Evolutionary conservation across 495 filamentous ascomycete species (phyloP).

Genomic region (Physcia stellaris): DNA sequence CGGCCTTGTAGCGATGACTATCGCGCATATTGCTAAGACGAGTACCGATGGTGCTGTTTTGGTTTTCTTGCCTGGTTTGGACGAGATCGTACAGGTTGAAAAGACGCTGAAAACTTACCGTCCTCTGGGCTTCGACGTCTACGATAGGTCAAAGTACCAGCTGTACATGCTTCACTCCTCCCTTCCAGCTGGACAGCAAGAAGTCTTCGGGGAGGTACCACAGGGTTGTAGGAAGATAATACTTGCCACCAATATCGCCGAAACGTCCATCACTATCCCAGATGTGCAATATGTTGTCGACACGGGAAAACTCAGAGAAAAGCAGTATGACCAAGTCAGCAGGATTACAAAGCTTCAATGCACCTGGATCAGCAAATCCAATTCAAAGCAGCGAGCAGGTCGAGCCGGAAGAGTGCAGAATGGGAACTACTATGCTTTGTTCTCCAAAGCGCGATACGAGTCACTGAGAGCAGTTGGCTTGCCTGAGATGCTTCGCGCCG

Average conservation of each 20-base stretch:
- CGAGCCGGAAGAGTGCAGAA: slow-evolving; percentile 44
- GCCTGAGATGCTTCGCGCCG: slow-evolving; percentile 34
- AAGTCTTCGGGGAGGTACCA: slow-evolving; percentile 31
- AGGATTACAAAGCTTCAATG: slow-evolving; percentile 32
- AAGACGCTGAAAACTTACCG: slow-evolving; percentile 14
- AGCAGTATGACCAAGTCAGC: slow-evolving; percentile 31
- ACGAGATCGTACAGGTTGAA: slow-evolving; percentile 32
- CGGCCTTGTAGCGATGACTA: slow-evolving; percentile 31
- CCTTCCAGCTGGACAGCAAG: slow-evolving; percentile 30
- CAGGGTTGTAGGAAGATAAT: slow-evolving; percentile 41
- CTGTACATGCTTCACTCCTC: slow-evolving; percentile 39
- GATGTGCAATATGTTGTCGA: slow-evolving; percentile 46
- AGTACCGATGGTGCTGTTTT: slow-evolving; percentile 39
- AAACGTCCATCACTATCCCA: slow-evolving; percentile 46
- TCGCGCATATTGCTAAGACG: slow-evolving; percentile 36
- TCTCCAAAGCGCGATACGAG: slow-evolving; percentile 32
- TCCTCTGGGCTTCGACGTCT: slow-evolving; percentile 30
- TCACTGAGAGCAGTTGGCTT: slow-evolving; percentile 31
- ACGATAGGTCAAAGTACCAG: slow-evolving; percentile 27
- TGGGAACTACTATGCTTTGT: slow-evolving; percentile 46
- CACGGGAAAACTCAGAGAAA: slow-evolving; percentile 38
- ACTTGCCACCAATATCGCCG: slow-evolving; percentile 45
- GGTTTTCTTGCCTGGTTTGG: slow-evolving; percentile 43
- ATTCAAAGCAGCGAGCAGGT: slow-evolving; percentile 41
- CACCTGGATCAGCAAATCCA: slow-evolving; percentile 42